These are phyloP conservation scores for Fusarium caatingaense DNA, from an alignment of 2,329 filamentous ascomycete species.

Conservation along the genomic window DNA sequence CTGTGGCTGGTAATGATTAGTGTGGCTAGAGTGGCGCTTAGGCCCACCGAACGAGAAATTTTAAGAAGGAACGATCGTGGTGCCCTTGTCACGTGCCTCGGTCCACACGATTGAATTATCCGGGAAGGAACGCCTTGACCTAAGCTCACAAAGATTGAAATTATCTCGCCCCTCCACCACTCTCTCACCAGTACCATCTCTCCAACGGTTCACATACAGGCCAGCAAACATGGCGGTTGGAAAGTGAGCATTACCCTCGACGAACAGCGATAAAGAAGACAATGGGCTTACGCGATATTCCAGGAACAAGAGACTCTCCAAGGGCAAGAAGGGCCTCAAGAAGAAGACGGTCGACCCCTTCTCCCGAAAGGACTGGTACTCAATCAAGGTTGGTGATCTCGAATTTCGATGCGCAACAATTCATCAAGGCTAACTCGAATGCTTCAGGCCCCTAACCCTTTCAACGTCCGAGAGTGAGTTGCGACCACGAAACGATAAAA, in stretches of 20 bases:
- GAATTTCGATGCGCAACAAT: background rate
- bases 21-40: too few relatives aligned
- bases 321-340: conserved; percentile 99
- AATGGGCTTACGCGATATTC: conserved; percentile 40
- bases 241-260: conserved; percentile 60
- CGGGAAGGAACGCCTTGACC: too few relatives aligned
- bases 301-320: conserved; percentile 99
- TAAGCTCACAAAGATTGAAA: conserved; percentile 55
- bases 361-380: conserved; percentile 99
- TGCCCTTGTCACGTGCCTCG: too few relatives aligned
- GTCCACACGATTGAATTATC: too few relatives aligned
- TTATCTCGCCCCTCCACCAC: conserved; percentile 57
- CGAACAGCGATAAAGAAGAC: conserved; percentile 3
- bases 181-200: conserved; percentile 56
- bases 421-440: conserved; percentile 35
- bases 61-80: too few relatives aligned
- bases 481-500: conserved; percentile 38
- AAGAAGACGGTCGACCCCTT: conserved; percentile 99
- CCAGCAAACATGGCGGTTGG: conserved; percentile 70
- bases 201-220: conserved; percentile 57
- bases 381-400: conserved; percentile 77
- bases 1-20: background rate
- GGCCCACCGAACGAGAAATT: too few relatives aligned
- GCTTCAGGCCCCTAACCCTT: conserved; percentile 86
- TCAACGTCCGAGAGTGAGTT: conserved; percentile 95